phyloP scores from a whole-genome alignment of 2,329 filamentous ascomycete species.

The Keithomyces neogunnii region DNA sequence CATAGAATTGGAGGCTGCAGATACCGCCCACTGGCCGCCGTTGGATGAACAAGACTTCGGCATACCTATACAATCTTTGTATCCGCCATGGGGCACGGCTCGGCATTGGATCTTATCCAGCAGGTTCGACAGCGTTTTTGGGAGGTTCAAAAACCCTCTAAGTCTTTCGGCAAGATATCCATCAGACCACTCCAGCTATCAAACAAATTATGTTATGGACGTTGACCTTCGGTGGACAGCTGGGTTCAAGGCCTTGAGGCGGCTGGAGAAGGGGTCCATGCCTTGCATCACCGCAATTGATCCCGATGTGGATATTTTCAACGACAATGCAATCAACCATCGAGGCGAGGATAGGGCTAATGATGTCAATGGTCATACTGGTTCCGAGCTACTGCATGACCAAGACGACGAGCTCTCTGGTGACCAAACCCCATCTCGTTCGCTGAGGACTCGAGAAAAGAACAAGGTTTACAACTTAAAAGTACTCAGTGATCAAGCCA shows the following conservation, averaged over 20 bases:
- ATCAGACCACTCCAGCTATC: conserved; percentile 13
- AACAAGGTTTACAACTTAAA: conserved; percentile 53
- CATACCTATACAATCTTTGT: conserved; percentile 12
- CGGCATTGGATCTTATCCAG: conserved; percentile 32
- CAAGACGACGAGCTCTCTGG: conserved; percentile 37
- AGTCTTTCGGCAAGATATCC: conserved; percentile 17
- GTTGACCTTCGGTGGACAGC: conserved; percentile 39
- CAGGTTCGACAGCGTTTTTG: conserved; percentile 32
- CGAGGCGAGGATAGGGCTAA: conserved; percentile 12
- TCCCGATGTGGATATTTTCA: conserved; percentile 19
- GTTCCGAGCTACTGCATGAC: conserved; percentile 25
- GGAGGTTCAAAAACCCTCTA: conserved; percentile 29
- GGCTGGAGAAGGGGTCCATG: conserved; percentile 32
- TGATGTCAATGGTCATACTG: conserved; percentile 11
- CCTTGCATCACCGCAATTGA: conserved; percentile 35
- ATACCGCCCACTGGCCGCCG: conserved; percentile 44
- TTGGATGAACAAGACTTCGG: conserved; percentile 28
- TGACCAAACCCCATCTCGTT: conserved; percentile 43
- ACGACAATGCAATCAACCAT: conserved; percentile 15
- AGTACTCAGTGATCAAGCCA: conserved; percentile 47
- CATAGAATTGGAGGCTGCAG: conserved; percentile 44
- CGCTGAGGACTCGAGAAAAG: conserved; percentile 37
- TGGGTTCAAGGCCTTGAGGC: conserved; percentile 25
- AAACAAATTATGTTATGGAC: conserved; percentile 39
- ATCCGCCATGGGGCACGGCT: conserved; percentile 12